Conservation (phyloP, 768 basidiomycete genomes). For the Phallus indusiatus region DNA sequence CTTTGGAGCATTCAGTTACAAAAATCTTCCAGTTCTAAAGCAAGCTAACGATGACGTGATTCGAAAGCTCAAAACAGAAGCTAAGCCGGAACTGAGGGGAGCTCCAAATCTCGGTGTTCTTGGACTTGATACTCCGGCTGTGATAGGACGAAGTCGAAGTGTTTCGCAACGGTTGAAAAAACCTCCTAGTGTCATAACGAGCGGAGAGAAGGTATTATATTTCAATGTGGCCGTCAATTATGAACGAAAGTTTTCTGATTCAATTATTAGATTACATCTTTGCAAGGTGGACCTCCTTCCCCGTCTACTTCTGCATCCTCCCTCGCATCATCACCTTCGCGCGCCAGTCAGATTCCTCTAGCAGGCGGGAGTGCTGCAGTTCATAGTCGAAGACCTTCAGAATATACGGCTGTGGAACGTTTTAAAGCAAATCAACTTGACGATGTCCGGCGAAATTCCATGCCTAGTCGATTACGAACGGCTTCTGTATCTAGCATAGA, state of each 20-base stretch:
- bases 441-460: slow-evolving; percentile 60
- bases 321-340: slow-evolving; percentile 81
- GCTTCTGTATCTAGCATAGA: slow-evolving; percentile 73
- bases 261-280: slow-evolving; percentile 37
- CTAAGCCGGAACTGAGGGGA: slow-evolving; percentile 42
- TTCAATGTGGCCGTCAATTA: background rate
- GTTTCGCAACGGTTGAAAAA: slow-evolving; percentile 77
- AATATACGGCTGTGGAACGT: slow-evolving; percentile 78
- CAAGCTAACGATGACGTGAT: slow-evolving; percentile 99
- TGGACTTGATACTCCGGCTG: slow-evolving; percentile 9
- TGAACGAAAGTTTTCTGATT: background rate
- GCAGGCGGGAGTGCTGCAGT: slow-evolving; percentile 54
- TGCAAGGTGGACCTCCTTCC: slow-evolving; percentile 68
- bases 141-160: slow-evolving; percentile 53
- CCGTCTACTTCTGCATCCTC: slow-evolving; percentile 89
- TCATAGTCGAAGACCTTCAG: slow-evolving; percentile 81
- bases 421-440: slow-evolving; percentile 82
- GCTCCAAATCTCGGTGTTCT: background rate
- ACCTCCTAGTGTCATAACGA: slow-evolving; percentile 69
- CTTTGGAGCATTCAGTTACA: slow-evolving; percentile 97
- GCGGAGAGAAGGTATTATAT: slow-evolving; percentile 39
- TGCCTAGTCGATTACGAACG: slow-evolving; percentile 81
- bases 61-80: slow-evolving; percentile 85
- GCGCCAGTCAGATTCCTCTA: slow-evolving; percentile 54
- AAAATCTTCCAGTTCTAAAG: slow-evolving; percentile 91